Base-by-base conservation (phyloP, 306 rosid genomes). In the Oemleria cerasiformis region DNA sequence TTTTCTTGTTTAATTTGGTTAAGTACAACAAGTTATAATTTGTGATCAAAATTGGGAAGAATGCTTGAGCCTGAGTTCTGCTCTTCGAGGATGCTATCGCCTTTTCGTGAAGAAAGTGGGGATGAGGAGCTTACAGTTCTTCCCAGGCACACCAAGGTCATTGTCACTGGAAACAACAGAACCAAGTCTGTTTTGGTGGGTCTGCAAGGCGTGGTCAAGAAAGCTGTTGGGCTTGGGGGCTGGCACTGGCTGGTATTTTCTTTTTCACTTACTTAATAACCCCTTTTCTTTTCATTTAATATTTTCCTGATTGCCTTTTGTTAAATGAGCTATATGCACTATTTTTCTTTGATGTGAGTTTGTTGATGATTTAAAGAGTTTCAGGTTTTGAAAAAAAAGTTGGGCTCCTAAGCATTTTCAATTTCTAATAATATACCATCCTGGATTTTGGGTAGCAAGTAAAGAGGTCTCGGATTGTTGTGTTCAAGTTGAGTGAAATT, bases 231-330 rank as follows among this genome's bases (percentile, higher is more conserved):
- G 14, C 86, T 88, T 40, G 92, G 92, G 62, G 92, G 92, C 14
- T 88, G 92, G 92, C 92, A 88, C 68, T 88, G 92, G 92, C 92
- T 88, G 92, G 92, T 88, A 88, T 30, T 21, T 50, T 63, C 58
- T 53, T 63, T 72, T 30, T n/a, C 11, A n/a, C 57, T 0, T 60
- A 49, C 59, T 39, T 49, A 63, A 25, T 50, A 3, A 15, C 13
- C 5, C 16, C 12, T 50, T 61, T 65, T 21, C 17, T 42, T 6
- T 47, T 61, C 7, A 14, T 23, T 16, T 49, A 40, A 51, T 6
- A 40, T 3, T 19, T 3, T 38, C 17, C 10, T 68, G 17, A 50
- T 64, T 13, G 42, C 13, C 9, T 14, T 51, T 40, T 36, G 42
- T 19, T 14, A 41, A 19, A 20, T 44, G 3, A 14, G 20, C n/a